A percentile compares a stretch with the other conserved stretches of the same genome.
Evolutionary conservation across 345 rosid genomes (phyloP).

Genomic region (Dipteronia sinensis): DNA sequence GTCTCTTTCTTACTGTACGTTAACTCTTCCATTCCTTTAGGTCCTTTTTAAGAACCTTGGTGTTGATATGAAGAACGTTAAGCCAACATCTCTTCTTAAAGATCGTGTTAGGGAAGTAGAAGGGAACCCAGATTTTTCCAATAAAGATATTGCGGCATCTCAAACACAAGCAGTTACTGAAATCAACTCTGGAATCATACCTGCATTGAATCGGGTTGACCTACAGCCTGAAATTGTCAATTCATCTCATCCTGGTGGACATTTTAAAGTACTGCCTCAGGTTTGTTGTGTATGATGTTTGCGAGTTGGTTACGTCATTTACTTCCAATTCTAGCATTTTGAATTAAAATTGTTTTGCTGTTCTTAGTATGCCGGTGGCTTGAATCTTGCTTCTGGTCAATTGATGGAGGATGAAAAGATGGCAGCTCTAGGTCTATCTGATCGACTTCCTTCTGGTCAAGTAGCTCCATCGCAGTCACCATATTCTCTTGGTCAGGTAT

Average conservation of each 20-base stretch:
- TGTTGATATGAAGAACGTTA: slow-evolving; percentile 84
- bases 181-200: slow-evolving; percentile 60
- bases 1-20: slow-evolving; percentile 1
- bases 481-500: slow-evolving; percentile 72
- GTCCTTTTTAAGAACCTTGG: slow-evolving; percentile 88
- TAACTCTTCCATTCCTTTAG: slow-evolving; percentile 30
- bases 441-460: slow-evolving; percentile 79
- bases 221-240: slow-evolving; percentile 63
- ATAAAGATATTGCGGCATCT: slow-evolving; percentile 75
- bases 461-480: slow-evolving; percentile 67
- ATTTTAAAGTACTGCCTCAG: slow-evolving; percentile 60
- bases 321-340: neutral
- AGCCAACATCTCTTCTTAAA: slow-evolving; percentile 85
- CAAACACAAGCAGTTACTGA: slow-evolving; percentile 74
- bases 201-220: slow-evolving; percentile 72
- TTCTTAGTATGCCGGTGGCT: slow-evolving; percentile 59
- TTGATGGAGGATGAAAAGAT: slow-evolving; percentile 86
- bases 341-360: slow-evolving; percentile 6
- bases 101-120: slow-evolving; percentile 89
- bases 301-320: neutral
- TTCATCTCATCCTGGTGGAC: slow-evolving; percentile 66
- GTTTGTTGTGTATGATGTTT: slow-evolving; percentile 39
- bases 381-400: slow-evolving; percentile 58
- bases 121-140: slow-evolving; percentile 97
- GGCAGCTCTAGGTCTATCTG: slow-evolving; percentile 68